Evolutionary conservation across 352 stramenopile species (phyloP).

Genomic region (Phytophthora multivora): DNA sequence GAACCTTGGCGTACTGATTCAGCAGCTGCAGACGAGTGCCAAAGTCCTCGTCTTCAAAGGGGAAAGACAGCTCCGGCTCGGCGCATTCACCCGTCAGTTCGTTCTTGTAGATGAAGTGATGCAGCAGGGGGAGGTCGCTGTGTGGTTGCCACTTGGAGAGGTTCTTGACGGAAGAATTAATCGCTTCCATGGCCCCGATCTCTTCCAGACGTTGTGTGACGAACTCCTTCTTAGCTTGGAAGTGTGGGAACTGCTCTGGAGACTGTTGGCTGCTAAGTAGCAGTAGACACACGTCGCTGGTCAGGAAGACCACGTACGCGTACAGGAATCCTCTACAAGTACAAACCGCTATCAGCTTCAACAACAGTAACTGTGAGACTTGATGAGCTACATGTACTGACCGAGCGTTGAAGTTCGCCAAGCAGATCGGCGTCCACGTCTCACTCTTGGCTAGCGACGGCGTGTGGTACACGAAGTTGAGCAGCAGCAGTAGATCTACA

Average conservation of each 20-base stretch:
- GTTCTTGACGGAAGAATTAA: conserved; percentile 41
- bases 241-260: conserved; percentile 69
- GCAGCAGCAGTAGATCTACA: conserved; percentile 66
- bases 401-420: conserved; percentile 69
- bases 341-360: conserved; percentile 1
- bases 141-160: conserved; percentile 54
- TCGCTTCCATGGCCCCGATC: conserved; percentile 44
- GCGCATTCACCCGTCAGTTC: conserved; percentile 68
- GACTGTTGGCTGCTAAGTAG: conserved; percentile 74
- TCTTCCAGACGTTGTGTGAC: conserved; percentile 46
- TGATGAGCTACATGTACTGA: conserved; percentile 26
- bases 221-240: conserved; percentile 64
- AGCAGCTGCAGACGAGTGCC: conserved; percentile 41
- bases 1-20: conserved; percentile 61
- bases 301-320: conserved; percentile 75
- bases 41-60: conserved; percentile 46
- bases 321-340: conserved; percentile 66
- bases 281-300: conserved; percentile 56
- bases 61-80: conserved; percentile 44
- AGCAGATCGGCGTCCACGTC: conserved; percentile 76
- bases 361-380: not conserved
- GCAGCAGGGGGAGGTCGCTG: conserved; percentile 54
- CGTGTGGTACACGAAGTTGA: conserved; percentile 78
- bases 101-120: conserved; percentile 77
- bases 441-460: conserved; percentile 64